Conservation (phyloP, 805 yeast species). For the Yamadazyma kitorensis region DNA sequence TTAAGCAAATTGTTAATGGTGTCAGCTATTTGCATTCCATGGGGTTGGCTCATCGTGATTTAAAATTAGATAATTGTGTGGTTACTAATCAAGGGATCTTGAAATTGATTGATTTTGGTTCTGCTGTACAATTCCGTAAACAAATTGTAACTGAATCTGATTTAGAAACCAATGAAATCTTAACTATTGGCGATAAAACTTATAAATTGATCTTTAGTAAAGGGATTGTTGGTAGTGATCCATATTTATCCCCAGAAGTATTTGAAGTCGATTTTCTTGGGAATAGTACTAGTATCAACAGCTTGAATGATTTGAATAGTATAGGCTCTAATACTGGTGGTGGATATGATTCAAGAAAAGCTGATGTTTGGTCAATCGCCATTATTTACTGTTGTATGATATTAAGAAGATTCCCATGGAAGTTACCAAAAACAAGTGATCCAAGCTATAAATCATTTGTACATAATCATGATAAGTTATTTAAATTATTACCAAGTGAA, state of each 20-base stretch:
- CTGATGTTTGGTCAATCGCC: conserved; percentile 92
- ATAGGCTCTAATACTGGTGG: conserved; percentile 7
- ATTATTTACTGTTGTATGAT: conserved; percentile 91
- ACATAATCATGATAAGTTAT: conserved; percentile 44
- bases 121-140: conserved; percentile 79
- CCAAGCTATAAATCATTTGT: conserved; percentile 69
- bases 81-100: conserved; percentile 71
- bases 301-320: too few relatives aligned
- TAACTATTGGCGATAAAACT: conserved; percentile 33
- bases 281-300: too few relatives aligned
- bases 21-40: conserved; percentile 70
- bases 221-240: conserved; percentile 95
- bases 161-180: conserved; percentile 7
- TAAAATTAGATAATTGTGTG: conserved; percentile 91
- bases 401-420: conserved; percentile 91
- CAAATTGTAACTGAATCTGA: conserved; percentile 25
- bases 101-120: conserved; percentile 90
- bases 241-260: conserved; percentile 93
- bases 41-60: conserved; percentile 91
- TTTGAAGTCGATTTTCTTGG: conserved; percentile 28
- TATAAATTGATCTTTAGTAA: conserved; percentile 58
- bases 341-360: conserved; percentile 81
- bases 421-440: conserved; percentile 77
- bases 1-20: conserved; percentile 76
- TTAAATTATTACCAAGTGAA: conserved; percentile 66